These are phyloP conservation scores for Yamadazyma oceani DNA, from an alignment of 1,139 yeast genomes.

Conservation along the genomic window DNA sequence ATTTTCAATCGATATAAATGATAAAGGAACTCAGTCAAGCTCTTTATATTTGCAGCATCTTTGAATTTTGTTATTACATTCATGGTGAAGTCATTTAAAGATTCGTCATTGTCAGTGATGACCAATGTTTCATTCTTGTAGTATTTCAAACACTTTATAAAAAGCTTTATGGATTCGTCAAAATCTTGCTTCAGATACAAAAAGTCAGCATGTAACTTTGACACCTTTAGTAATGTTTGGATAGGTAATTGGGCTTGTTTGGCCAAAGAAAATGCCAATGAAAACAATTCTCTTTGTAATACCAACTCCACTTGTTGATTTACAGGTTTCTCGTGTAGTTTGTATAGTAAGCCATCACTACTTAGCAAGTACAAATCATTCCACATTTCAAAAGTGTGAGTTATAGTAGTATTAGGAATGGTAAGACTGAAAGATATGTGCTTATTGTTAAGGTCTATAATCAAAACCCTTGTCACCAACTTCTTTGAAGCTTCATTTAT, in stretches of 20 bases:
- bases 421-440: conserved; percentile 70
- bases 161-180: conserved; percentile 70
- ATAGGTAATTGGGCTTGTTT: conserved; percentile 41
- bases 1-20: conserved; percentile 49
- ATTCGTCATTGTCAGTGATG: conserved; percentile 13
- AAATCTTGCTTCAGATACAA: conserved; percentile 65
- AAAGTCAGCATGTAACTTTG: conserved; percentile 68
- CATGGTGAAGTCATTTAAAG: conserved; percentile 56
- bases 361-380: conserved; percentile 61
- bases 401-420: conserved; percentile 61
- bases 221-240: conserved; percentile 49
- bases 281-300: conserved; percentile 67
- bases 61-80: conserved; percentile 80
- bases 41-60: conserved; percentile 74
- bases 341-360: conserved; percentile 73
- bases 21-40: conserved; percentile 65
- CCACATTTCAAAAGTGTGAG: conserved; percentile 53
- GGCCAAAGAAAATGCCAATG: conserved; percentile 74
- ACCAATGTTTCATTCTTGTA: conserved; percentile 14
- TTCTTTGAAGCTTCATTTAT: conserved; percentile 16
- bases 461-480: conserved; percentile 49
- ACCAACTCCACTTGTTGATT: conserved; percentile 70
- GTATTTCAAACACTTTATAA: conserved; percentile 43
- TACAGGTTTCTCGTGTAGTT: conserved; percentile 64
- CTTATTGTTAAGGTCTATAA: conserved; percentile 69